Conservation (phyloP, 2,329 filamentous ascomycete species). For the Botrytis hyacinthi region DNA sequence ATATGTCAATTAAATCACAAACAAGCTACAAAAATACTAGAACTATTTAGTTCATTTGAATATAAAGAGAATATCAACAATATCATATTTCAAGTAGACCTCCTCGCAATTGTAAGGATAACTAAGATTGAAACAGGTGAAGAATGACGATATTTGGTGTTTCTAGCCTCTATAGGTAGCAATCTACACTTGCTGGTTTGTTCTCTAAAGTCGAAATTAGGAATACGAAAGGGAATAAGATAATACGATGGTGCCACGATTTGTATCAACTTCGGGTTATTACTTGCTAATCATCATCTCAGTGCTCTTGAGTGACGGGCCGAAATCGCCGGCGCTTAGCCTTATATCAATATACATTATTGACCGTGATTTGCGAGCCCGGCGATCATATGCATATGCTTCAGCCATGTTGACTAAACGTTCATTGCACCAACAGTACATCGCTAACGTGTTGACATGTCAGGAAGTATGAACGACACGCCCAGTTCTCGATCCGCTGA, state of each 20-base stretch:
- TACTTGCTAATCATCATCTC: background rate
- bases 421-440: too few species aligned
- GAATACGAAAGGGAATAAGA: background rate
- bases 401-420: background rate
- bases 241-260: background rate
- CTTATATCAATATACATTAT: background rate
- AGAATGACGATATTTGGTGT: background rate
- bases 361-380: background rate
- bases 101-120: background rate
- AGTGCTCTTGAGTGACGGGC: background rate
- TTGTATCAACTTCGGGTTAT: too few species aligned
- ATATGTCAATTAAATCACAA: accelerated
- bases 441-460: background rate
- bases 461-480: background rate
- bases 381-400: background rate
- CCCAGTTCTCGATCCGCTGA: background rate
- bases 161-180: background rate
- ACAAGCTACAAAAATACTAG: background rate
- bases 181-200: background rate
- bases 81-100: background rate
- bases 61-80: background rate
- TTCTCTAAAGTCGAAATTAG: background rate
- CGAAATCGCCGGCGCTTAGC: background rate
- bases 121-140: background rate
- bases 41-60: background rate